Evolutionary conservation across 2,329 filamentous ascomycete species (phyloP).

Genomic region (Microthyrium microscopicum): DNA sequence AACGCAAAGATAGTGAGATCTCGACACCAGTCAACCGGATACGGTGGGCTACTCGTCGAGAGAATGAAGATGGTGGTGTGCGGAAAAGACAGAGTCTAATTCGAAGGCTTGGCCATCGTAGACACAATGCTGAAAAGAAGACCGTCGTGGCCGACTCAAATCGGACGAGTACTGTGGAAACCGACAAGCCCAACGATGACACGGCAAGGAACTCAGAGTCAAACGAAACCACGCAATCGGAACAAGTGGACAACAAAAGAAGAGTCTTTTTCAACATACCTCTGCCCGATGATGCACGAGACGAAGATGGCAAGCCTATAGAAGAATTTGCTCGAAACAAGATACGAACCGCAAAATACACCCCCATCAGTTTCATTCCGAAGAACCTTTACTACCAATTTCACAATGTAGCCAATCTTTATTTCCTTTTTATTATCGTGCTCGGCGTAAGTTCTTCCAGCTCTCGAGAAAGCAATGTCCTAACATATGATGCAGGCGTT

Average conservation of each 20-base stretch:
- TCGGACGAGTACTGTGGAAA: not conserved
- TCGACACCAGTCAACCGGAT: conserved; percentile 57
- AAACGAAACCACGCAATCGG: not conserved
- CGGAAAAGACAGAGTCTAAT: conserved; percentile 73
- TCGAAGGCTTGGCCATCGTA: conserved; percentile 49
- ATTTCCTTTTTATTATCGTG: conserved; percentile 94
- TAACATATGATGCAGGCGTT: conserved; percentile 51
- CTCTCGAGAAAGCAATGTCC: not conserved
- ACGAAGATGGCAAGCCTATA: conserved; percentile 62
- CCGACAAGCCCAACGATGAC: conserved; percentile 5
- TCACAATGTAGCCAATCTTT: conserved; percentile 95
- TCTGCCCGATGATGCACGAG: conserved; percentile 55
- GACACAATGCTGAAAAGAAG: no score
- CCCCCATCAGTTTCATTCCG: conserved; percentile 80
- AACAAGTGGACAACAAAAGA: conserved; percentile 27
- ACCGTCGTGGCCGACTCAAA: conserved; percentile 2
- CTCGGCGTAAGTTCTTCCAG: conserved; percentile 53
- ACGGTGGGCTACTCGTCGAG: conserved; percentile 91
- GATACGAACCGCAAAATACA: conserved; percentile 96
- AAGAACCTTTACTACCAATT: conserved; percentile 98
- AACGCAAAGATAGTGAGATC: conserved; percentile 29
- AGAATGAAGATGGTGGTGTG: conserved; percentile 55
- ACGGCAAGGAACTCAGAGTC: conserved; percentile 11
- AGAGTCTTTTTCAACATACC: conserved; percentile 75
- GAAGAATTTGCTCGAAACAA: conserved; percentile 75